These are phyloP conservation scores for Sarcomyxa edulis DNA, from an alignment of 768 basidiomycete genomes.

Conservation along the genomic window DNA sequence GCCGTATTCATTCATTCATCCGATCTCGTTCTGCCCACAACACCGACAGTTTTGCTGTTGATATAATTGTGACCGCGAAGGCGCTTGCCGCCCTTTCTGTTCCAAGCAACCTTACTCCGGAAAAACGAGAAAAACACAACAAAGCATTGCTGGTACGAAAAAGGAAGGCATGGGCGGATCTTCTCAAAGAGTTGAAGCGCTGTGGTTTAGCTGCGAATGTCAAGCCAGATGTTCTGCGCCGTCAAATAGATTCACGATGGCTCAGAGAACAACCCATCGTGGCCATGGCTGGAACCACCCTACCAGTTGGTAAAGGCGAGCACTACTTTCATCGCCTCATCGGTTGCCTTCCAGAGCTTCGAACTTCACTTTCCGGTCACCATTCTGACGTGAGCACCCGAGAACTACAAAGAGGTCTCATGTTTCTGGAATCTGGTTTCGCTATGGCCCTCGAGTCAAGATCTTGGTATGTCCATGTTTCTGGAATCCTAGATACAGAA, in stretches of 20 bases:
- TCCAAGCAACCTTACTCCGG: slow-evolving; percentile 34
- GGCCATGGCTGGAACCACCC: slow-evolving; percentile 15
- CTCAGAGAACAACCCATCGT: slow-evolving; percentile 57
- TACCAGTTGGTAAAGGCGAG: slow-evolving; percentile 41
- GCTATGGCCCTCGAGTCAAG: slow-evolving; percentile 59
- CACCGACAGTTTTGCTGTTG: slow-evolving; percentile 52
- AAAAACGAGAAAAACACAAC: slow-evolving; percentile 53
- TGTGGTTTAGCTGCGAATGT: slow-evolving; percentile 70
- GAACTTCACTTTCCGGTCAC: slow-evolving; percentile 59
- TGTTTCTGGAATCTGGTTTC: slow-evolving; percentile 76
- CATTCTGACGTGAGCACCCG: slow-evolving; percentile 82
- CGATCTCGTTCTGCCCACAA: slow-evolving; percentile 28
- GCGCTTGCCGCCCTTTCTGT: slow-evolving; percentile 45
- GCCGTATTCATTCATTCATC: slow-evolving; percentile 38
- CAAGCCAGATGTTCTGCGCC: slow-evolving; percentile 62
- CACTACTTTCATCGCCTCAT: slow-evolving; percentile 61
- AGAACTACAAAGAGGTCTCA: slow-evolving; percentile 76
- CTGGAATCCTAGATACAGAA: neutral
- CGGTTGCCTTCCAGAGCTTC: slow-evolving; percentile 59
- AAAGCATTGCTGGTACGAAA: slow-evolving; percentile 80
- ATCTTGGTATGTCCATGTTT: slow-evolving; percentile 54
- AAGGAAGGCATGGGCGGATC: slow-evolving; percentile 85
- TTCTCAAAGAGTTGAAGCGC: slow-evolving; percentile 82
- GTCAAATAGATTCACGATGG: slow-evolving; percentile 53
- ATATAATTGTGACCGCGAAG: slow-evolving; percentile 59